phyloP scores from a whole-genome alignment of 352 stramenopile genomes.

The Globisporangium cylindrosporum region DNA sequence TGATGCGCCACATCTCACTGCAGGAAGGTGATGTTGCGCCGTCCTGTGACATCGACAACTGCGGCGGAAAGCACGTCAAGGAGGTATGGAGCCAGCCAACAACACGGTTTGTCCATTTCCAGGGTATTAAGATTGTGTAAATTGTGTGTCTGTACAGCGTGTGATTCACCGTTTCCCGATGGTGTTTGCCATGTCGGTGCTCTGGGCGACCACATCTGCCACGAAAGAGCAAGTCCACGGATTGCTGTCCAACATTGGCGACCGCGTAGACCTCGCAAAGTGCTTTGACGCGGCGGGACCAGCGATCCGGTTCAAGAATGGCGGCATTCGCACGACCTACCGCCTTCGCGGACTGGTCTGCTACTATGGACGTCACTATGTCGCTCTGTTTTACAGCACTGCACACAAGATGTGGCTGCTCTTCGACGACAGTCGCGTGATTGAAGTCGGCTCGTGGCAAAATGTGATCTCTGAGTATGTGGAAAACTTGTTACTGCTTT shows the following conservation, averaged over 20 bases:
- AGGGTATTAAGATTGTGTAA: not conserved
- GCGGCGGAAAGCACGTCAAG: slow-evolving; percentile 61
- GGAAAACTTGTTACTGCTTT: not conserved
- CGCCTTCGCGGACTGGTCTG: slow-evolving; percentile 79
- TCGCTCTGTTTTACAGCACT: slow-evolving; percentile 83
- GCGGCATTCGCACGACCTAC: slow-evolving; percentile 72
- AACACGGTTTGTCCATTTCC: no score
- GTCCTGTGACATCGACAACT: slow-evolving; percentile 54
- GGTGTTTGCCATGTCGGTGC: slow-evolving; percentile 82
- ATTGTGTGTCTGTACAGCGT: slow-evolving; percentile 21
- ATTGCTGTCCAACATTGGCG: slow-evolving; percentile 58
- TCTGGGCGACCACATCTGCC: slow-evolving; percentile 72
- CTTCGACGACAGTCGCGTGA: slow-evolving; percentile 79
- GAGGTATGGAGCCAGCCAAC: slow-evolving; percentile 28
- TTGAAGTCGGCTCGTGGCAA: slow-evolving; percentile 73
- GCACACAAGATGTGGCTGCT: slow-evolving; percentile 86
- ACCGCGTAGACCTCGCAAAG: slow-evolving; percentile 70
- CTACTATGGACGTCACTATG: slow-evolving; percentile 84
- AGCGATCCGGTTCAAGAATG: slow-evolving; percentile 68
- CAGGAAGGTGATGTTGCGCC: slow-evolving; percentile 52
- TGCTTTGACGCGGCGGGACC: slow-evolving; percentile 69
- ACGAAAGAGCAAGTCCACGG: slow-evolving; percentile 75
- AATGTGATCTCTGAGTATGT: slow-evolving; percentile 62
- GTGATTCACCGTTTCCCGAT: slow-evolving; percentile 84
- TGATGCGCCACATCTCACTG: slow-evolving; percentile 61